These are phyloP conservation scores for Acer negundo DNA, from an alignment of 345 rosid genomes.

Conservation along the genomic window DNA sequence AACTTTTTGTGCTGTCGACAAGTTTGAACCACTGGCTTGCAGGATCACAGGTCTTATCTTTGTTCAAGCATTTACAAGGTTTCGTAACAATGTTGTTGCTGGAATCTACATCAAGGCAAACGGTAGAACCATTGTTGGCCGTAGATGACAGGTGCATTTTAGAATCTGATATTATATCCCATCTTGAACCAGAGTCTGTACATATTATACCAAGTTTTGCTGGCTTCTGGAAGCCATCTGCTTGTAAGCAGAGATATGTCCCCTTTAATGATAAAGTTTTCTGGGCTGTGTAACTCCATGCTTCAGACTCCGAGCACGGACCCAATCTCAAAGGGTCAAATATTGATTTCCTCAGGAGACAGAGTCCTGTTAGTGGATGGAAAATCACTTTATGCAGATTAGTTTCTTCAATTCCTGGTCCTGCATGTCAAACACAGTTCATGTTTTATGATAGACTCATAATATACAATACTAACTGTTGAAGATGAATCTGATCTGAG, in stretches of 20 bases:
- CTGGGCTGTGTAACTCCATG: conserved; percentile 64
- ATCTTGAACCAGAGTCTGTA: conserved; percentile 44
- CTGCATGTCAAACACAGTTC: conserved; percentile 37
- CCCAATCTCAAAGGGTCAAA: conserved; percentile 55
- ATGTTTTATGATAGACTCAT: background rate
- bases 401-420: conserved; percentile 67
- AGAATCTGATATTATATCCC: conserved; percentile 77
- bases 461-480: too few species aligned
- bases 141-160: conserved; percentile 71
- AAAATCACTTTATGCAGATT: conserved; percentile 61
- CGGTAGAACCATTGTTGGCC: conserved; percentile 37
- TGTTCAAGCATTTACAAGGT: conserved; percentile 56
- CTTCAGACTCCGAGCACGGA: conserved; percentile 68
- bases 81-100: conserved; percentile 41
- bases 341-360: conserved; percentile 51
- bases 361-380: conserved; percentile 81
- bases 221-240: conserved; percentile 36
- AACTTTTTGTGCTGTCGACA: conserved; percentile 54
- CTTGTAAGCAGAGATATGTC: conserved; percentile 67
- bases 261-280: conserved; percentile 49
- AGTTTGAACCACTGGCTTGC: conserved; percentile 81
- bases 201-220: conserved; percentile 54
- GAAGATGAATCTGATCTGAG: too few species aligned
- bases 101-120: conserved; percentile 79
- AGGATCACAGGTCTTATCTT: conserved; percentile 59